Evolutionary conservation across 352 stramenopile species (phyloP).

Genomic region (Phytophthora brassicae): DNA sequence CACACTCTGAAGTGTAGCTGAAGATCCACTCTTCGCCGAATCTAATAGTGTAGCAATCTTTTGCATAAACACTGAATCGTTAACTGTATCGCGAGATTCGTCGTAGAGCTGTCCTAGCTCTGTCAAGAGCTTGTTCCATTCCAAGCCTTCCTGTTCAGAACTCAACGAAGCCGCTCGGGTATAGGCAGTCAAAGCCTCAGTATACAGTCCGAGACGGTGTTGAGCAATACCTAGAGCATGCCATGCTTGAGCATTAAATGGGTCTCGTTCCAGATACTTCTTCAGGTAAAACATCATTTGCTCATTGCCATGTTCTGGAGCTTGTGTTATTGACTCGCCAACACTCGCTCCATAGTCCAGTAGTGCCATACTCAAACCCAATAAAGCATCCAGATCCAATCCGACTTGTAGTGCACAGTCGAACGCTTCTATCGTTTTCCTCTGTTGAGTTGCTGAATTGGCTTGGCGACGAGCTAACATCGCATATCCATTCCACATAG

Average conservation of each 20-base stretch:
- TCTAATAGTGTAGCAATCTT: constrained; percentile 27
- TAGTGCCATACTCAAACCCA: constrained; percentile 55
- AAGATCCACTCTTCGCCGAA: background rate
- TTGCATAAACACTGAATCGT: constrained; percentile 22
- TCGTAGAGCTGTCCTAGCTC: constrained; percentile 22
- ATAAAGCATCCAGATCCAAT: constrained; percentile 71
- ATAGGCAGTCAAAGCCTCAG: constrained; percentile 44
- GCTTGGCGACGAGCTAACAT: constrained; percentile 64
- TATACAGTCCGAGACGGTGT: constrained; percentile 52
- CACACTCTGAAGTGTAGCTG: constrained; percentile 13
- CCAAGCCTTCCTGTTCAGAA: constrained; percentile 17
- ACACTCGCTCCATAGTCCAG: constrained; percentile 24
- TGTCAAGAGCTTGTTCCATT: constrained; percentile 48
- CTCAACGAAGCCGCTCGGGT: constrained; percentile 22
- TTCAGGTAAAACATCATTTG: constrained; percentile 70
- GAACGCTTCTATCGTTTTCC: constrained; percentile 72
- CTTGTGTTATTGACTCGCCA: constrained; percentile 22
- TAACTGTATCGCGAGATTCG: background rate
- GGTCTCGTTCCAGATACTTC: constrained; percentile 82
- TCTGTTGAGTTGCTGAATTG: constrained; percentile 34
- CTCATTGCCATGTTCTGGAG: constrained; percentile 30
- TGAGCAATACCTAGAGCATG: constrained; percentile 67
- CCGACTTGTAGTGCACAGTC: constrained; percentile 74
- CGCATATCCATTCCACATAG: constrained; percentile 88
- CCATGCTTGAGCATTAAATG: constrained; percentile 56